Base-by-base conservation (phyloP, 2,329 filamentous ascomycete species). In the Sarocladium oryzae region DNA sequence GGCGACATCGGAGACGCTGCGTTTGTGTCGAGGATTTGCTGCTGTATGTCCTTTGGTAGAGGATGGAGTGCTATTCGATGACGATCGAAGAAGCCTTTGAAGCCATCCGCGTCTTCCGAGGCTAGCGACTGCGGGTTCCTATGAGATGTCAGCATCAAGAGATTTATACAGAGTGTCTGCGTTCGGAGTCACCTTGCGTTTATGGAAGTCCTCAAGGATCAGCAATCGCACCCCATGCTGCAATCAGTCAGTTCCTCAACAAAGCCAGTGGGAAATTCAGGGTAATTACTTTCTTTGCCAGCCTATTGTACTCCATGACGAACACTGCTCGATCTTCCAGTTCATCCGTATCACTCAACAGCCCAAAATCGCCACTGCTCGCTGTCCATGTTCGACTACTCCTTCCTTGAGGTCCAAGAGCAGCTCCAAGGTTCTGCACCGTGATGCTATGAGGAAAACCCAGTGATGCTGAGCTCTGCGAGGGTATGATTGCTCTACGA, bases 371-470 rank as follows among this genome's bases (percentile, higher is more conserved):
- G 35, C 73, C 75, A 52, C 74, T 79, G 37, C 76, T 78, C 16
- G 77, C 76, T 1, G 77, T 75, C 81, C 81, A 84, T 2, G 77
- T 82, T 37, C 71, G 74, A 59, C 76, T 81, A 55, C 68, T 76
- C 50, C 61, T 63, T 48, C 67, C 57, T 21, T 56, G 61, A 18
- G 55, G 51, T 16, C 56, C 55, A 7, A 43, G 24, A 16, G 53
- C 53, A 21, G 52, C 54, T 13, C 59, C 32, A 10, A 59, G 49
- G 50, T 59, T 59, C 32, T 63, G 61, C 11, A 61, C 36, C 13
- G 58, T 60, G 10, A 57, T 53, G 43, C 56, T 59, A 37, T 63
- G 63, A 1, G 64, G 59, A 8, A 60, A 57, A 2, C 54, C 40
- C 3, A 63, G 51, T 1, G 63, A 63, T 2, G 57, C 45, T 9